These are phyloP conservation scores for Ophiosphaerella korrae DNA, from an alignment of 2,329 filamentous ascomycete species.

Conservation along the genomic window DNA sequence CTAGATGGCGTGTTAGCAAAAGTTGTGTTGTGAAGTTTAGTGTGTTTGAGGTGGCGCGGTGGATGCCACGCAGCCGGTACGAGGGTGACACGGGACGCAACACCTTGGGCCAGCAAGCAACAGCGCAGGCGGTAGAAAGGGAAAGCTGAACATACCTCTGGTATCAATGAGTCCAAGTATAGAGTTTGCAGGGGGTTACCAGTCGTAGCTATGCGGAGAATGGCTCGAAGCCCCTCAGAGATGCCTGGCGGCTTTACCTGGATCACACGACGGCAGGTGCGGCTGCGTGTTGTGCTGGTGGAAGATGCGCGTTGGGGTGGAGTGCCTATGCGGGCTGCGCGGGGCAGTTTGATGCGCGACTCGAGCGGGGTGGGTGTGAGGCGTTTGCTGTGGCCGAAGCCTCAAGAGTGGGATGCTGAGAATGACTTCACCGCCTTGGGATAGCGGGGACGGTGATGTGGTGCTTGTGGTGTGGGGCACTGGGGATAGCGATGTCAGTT, in stretches of 20 bases:
- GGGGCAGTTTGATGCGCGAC: conserved; percentile 37
- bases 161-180: conserved; percentile 25
- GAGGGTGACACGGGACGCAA: conserved; percentile 12
- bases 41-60: conserved; percentile 17
- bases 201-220: conserved; percentile 38
- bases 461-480: conserved; percentile 15
- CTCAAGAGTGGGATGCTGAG: conserved; percentile 43
- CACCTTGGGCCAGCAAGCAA: conserved; percentile 6
- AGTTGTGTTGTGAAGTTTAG: conserved; percentile 9
- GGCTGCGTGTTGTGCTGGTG: conserved; percentile 29
- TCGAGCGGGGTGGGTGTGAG: conserved; percentile 33
- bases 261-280: conserved; percentile 42
- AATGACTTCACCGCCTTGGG: conserved; percentile 47
- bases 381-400: conserved; percentile 44
- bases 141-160: conserved; percentile 36
- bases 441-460: conserved; percentile 22
- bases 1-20: conserved; percentile 26
- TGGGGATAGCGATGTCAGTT: conserved; percentile 17
- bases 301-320: conserved; percentile 31
- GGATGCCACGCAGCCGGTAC: conserved; percentile 16
- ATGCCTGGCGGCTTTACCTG: conserved; percentile 39
- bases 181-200: conserved; percentile 22
- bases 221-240: conserved; percentile 50
- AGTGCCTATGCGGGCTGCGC: conserved; percentile 38
- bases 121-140: conserved; percentile 2